Conservation (phyloP, 768 basidiomycete species). For the Lactarius hatsudake region DNA sequence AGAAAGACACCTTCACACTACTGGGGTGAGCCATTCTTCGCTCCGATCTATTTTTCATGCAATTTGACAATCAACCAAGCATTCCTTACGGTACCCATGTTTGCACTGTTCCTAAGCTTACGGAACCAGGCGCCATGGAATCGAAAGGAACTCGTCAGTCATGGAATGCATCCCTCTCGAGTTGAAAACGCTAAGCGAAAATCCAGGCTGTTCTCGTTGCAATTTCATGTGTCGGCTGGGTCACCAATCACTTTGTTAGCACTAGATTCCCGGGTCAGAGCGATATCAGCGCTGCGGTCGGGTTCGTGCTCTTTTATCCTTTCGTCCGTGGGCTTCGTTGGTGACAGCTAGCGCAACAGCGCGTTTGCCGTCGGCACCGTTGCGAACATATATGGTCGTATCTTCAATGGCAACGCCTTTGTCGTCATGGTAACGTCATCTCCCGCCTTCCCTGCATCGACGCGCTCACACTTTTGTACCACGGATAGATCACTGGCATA, state of each 20-base stretch:
- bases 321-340: conserved; percentile 10
- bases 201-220: conserved; percentile 48
- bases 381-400: conserved; percentile 72
- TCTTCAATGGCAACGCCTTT: conserved; percentile 73
- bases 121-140: conserved; percentile 60
- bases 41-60: background rate
- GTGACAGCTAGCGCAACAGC: conserved; percentile 33
- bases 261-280: conserved; percentile 60
- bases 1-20: conserved; percentile 62
- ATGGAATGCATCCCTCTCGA: background rate
- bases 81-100: conserved; percentile 70
- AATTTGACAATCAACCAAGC: conserved; percentile 38
- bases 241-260: conserved; percentile 69
- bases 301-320: conserved; percentile 37
- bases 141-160: conserved; percentile 52
- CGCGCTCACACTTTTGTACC: background rate
- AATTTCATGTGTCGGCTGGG: conserved; percentile 72
- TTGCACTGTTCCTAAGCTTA: conserved; percentile 62
- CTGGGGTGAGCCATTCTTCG: conserved; percentile 51
- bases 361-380: conserved; percentile 80
- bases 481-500: conserved; percentile 62
- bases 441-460: background rate
- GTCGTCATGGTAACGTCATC: conserved; percentile 65
- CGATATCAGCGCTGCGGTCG: conserved; percentile 78
- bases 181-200: background rate